Evolutionary conservation across 2,329 filamentous ascomycete species (phyloP).

Genomic region (Nothophoma quercina): DNA sequence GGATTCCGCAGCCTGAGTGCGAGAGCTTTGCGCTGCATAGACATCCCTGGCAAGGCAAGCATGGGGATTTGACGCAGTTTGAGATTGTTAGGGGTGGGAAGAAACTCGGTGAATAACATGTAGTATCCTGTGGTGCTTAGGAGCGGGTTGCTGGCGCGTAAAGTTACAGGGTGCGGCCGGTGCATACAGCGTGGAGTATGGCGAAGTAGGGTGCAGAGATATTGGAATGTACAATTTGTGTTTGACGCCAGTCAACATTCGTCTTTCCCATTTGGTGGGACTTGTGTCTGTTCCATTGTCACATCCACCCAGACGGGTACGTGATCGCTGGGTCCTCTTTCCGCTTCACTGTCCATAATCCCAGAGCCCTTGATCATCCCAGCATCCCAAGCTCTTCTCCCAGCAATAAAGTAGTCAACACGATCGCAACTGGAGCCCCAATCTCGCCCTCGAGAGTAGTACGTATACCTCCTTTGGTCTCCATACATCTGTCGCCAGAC

Average conservation of each 20-base stretch:
- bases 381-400: slow-evolving; percentile 50
- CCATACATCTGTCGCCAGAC: slow-evolving; percentile 58
- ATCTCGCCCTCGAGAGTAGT: slow-evolving; percentile 52
- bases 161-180: not conserved
- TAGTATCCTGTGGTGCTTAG: not conserved
- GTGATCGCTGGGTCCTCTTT: slow-evolving; percentile 63
- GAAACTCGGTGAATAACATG: slow-evolving; percentile 40
- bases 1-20: slow-evolving; percentile 56
- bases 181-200: not conserved
- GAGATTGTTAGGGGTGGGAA: slow-evolving; percentile 51
- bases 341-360: slow-evolving; percentile 52
- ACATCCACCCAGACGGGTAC: slow-evolving; percentile 58
- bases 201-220: too few species aligned
- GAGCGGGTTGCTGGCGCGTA: not conserved
- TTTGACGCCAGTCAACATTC: too few species aligned
- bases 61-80: slow-evolving; percentile 49
- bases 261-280: too few species aligned
- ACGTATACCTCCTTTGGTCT: slow-evolving; percentile 57
- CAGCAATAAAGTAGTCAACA: slow-evolving; percentile 61
- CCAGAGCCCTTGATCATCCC: slow-evolving; percentile 47
- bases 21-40: slow-evolving; percentile 56
- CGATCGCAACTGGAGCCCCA: slow-evolving; percentile 63
- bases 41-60: slow-evolving; percentile 54
- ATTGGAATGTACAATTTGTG: too few species aligned
- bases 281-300: too few species aligned